These are phyloP conservation scores for Ceratocystis cubensis DNA, from an alignment of 2,329 filamentous ascomycete genomes.

Conservation along the genomic window DNA sequence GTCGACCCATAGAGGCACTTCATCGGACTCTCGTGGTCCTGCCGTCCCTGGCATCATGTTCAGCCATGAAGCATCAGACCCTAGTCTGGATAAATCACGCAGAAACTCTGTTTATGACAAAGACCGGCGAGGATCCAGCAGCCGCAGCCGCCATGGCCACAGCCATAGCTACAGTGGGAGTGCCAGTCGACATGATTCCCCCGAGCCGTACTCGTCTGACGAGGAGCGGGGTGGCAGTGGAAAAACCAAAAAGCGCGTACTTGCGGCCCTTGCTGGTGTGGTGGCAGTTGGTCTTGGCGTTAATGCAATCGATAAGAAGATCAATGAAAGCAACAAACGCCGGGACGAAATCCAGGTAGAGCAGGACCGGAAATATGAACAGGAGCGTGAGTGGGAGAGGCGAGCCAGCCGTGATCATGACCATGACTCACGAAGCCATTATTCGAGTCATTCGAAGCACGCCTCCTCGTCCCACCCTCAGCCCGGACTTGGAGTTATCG, in stretches of 20 bases:
- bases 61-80: conserved; percentile 37
- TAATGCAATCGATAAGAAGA: conserved; percentile 36
- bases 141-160: conserved; percentile 25
- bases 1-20: conserved; percentile 32
- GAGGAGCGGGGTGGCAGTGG: conserved; percentile 23
- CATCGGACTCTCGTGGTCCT: conserved; percentile 23
- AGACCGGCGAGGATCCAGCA: conserved; percentile 6
- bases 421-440: not conserved
- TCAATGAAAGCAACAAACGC: conserved; percentile 31
- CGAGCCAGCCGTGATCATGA: not conserved
- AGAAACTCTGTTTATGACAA: conserved; percentile 21
- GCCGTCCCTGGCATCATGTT: conserved; percentile 43
- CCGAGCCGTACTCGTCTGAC: conserved; percentile 9
- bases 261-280: conserved; percentile 42
- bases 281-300: conserved; percentile 44
- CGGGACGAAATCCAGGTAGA: conserved; percentile 23
- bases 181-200: conserved; percentile 13
- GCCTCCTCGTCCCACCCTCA: not conserved
- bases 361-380: conserved; percentile 2
- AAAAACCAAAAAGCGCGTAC: conserved; percentile 28
- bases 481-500: not conserved
- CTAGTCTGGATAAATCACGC: conserved; percentile 26
- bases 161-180: conserved; percentile 23
- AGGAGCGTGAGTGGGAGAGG: conserved; percentile 4
- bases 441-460: conserved; percentile 11